A percentile compares a stretch with the other conserved stretches of the same genome.
Conservation (phyloP, 345 rosid genomes). For the Arabis hirsuta region DNA sequence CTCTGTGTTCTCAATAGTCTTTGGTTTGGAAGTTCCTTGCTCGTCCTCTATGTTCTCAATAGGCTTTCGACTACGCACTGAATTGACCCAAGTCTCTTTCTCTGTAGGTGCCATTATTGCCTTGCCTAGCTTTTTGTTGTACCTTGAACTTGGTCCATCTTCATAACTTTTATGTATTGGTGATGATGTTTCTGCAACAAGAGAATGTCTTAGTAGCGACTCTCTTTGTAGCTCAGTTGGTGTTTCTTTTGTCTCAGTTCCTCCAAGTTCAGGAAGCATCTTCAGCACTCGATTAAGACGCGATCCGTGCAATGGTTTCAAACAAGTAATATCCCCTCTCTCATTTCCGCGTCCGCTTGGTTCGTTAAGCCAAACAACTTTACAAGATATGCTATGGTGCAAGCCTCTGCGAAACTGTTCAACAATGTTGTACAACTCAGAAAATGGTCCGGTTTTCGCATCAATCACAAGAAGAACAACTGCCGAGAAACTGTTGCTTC, state of each 20-base stretch:
- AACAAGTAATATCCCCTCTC: no score
- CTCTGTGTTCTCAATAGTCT: slow-evolving; percentile 14
- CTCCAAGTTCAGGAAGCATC: no score
- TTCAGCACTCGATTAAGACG: no score
- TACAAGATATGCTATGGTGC: slow-evolving; percentile 37
- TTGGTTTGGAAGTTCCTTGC: slow-evolving; percentile 19
- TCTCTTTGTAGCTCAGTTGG: no score
- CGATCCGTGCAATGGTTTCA: no score
- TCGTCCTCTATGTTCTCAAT: slow-evolving; percentile 10
- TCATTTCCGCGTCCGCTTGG: slow-evolving; percentile 21
- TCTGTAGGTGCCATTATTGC: slow-evolving; percentile 6
- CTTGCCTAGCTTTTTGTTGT: slow-evolving; percentile 43
- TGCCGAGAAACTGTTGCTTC: slow-evolving; percentile 36
- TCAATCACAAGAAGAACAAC: slow-evolving; percentile 66
- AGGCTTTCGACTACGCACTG: slow-evolving; percentile 25
- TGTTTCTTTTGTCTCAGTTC: no score
- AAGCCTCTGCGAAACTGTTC: slow-evolving; percentile 51
- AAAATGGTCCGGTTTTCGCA: slow-evolving; percentile 55
- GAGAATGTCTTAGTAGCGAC: no score
- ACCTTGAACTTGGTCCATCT: neutral
- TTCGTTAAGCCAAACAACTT: slow-evolving; percentile 75
- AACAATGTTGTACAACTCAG: slow-evolving; percentile 47
- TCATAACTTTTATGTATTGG: no score
- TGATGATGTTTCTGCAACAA: no score
- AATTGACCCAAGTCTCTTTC: slow-evolving; percentile 3